phyloP scores from a whole-genome alignment of 805 yeast genomes.

The Komagataella phaffii region DNA sequence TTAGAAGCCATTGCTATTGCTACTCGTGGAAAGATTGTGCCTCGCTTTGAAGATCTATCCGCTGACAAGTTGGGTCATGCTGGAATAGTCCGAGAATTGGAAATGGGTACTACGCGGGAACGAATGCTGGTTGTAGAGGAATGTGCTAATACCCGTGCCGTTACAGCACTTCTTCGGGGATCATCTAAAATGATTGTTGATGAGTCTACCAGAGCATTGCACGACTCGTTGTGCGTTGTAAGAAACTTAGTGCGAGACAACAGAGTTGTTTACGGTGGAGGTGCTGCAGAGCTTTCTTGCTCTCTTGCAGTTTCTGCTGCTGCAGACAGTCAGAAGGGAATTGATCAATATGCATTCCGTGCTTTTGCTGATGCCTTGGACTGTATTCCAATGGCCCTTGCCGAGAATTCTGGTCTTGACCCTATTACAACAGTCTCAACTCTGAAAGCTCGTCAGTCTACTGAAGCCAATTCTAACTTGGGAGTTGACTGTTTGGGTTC shows the following conservation, averaged over 20 bases:
- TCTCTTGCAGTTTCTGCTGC: constrained; percentile 83
- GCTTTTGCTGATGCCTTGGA: constrained; percentile 89
- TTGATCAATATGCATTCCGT: constrained; percentile 95
- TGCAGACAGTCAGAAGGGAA: constrained; percentile 88
- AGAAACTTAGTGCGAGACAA: constrained; percentile 87
- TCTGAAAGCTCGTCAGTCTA: constrained; percentile 75
- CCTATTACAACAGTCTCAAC: constrained; percentile 83
- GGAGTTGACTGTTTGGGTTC: constrained; percentile 93
- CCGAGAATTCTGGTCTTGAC: constrained; percentile 92
- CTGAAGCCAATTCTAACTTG: constrained; percentile 51
- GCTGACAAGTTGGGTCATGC: constrained; percentile 79
- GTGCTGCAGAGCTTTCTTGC: constrained; percentile 93
- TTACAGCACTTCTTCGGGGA: constrained; percentile 88
- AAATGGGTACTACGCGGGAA: constrained; percentile 93
- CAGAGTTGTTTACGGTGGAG: constrained; percentile 98
- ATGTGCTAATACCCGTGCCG: constrained; percentile 76
- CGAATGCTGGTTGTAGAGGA: constrained; percentile 92
- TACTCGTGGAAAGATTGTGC: constrained; percentile 93
- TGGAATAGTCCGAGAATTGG: constrained; percentile 73
- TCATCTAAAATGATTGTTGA: constrained; percentile 96
- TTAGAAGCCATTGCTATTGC: constrained; percentile 94
- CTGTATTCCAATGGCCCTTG: constrained; percentile 83
- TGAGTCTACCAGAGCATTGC: constrained; percentile 92
- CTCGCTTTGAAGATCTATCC: constrained; percentile 87
- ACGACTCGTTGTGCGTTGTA: constrained; percentile 94